These are phyloP conservation scores for Lanmaoa rubissima DNA, from an alignment of 768 basidiomycete genomes.

Conservation along the genomic window DNA sequence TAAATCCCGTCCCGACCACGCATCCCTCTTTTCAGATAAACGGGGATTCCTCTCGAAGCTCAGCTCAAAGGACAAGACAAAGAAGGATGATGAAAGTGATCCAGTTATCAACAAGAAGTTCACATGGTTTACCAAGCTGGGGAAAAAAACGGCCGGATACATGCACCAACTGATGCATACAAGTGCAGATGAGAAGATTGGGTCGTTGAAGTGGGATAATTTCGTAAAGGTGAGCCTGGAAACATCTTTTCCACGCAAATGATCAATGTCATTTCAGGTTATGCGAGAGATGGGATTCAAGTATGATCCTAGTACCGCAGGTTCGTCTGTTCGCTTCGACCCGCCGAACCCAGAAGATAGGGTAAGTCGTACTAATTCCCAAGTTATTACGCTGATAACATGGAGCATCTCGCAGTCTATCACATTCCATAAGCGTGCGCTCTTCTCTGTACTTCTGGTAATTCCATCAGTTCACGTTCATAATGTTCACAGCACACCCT, in stretches of 20 bases:
- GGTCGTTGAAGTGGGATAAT: conserved; percentile 76
- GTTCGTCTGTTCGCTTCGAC: conserved; percentile 80
- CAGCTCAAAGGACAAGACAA: conserved; percentile 28
- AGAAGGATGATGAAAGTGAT: conserved; percentile 33
- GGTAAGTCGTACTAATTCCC: conserved; percentile 30
- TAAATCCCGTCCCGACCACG: conserved; percentile 65
- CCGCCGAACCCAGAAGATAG: conserved; percentile 56
- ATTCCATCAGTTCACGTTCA: background rate
- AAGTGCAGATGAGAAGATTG: conserved; percentile 53
- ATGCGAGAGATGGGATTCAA: conserved; percentile 79
- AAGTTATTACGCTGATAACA: conserved; percentile 2
- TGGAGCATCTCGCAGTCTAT: conserved; percentile 47
- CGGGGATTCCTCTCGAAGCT: conserved; percentile 54
- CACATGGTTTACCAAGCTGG: conserved; percentile 55
- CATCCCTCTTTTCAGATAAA: conserved; percentile 46
- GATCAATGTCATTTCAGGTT: conserved; percentile 40
- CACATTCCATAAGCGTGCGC: conserved; percentile 71
- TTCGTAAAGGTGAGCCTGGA: conserved; percentile 59
- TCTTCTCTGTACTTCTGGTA: conserved; percentile 1
- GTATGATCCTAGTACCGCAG: conserved; percentile 72
- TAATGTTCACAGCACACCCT: conserved; percentile 58
- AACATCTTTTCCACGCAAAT: background rate
- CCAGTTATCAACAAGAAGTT: conserved; percentile 37
- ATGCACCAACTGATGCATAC: conserved; percentile 68
- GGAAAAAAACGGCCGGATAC: conserved; percentile 54